A percentile compares a stretch with the other conserved stretches of the same genome.
Evolutionary conservation across 441 rosid species (phyloP).

Genomic region (Bruguiera hainesii): DNA sequence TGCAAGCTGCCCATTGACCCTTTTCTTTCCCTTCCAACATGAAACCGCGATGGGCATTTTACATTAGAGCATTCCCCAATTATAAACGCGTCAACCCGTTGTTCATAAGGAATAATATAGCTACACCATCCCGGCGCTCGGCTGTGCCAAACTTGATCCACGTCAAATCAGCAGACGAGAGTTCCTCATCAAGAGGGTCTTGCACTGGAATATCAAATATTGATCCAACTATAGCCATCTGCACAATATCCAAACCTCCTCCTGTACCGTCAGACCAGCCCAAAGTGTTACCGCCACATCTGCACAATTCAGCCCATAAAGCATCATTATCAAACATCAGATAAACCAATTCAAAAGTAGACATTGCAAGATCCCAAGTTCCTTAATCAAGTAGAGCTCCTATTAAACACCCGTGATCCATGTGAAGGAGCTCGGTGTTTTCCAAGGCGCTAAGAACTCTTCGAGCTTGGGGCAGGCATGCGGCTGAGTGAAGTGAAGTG

Average conservation of each 20-base stretch:
- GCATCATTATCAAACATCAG: too few relatives aligned
- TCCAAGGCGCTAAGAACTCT: too few relatives aligned
- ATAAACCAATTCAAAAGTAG: too few relatives aligned
- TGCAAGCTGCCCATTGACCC: slow-evolving; percentile 61
- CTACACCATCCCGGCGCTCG: slow-evolving; percentile 52
- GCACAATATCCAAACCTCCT: background rate
- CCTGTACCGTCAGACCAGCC: slow-evolving; percentile 6
- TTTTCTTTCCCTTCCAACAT: slow-evolving; percentile 83
- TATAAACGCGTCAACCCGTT: slow-evolving; percentile 60
- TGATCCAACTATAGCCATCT: slow-evolving; percentile 58
- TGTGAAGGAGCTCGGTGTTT: too few relatives aligned
- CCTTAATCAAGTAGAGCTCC: too few relatives aligned
- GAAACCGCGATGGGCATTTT: slow-evolving; percentile 78
- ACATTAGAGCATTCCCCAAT: slow-evolving; percentile 85
- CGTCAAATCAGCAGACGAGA: slow-evolving; percentile 64
- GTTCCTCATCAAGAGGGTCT: slow-evolving; percentile 68
- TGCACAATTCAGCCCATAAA: slow-evolving; percentile 15
- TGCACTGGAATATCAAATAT: slow-evolving; percentile 59
- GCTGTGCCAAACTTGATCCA: slow-evolving; percentile 82
- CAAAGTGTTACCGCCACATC: slow-evolving; percentile 13
- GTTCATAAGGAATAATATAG: slow-evolving; percentile 64
- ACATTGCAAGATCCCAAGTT: too few relatives aligned
- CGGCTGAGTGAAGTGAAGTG: too few relatives aligned
- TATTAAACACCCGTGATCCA: too few relatives aligned
- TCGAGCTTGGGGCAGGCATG: too few relatives aligned